These are phyloP conservation scores for Lactarius indigo DNA, from an alignment of 768 basidiomycete species.

Conservation along the genomic window DNA sequence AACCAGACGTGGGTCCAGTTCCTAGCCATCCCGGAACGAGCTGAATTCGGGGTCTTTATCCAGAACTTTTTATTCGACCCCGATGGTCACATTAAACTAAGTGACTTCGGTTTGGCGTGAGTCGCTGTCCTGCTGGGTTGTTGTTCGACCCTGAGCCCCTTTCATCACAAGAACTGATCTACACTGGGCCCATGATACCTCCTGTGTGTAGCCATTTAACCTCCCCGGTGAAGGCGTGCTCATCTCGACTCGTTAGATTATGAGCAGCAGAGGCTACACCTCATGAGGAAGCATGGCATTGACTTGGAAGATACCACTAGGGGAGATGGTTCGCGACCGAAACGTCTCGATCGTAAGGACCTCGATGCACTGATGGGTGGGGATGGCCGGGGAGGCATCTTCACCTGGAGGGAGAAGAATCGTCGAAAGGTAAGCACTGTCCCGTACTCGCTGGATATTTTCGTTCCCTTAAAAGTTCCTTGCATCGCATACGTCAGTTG, in stretches of 20 bases:
- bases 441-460: conserved; percentile 29
- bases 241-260: conserved; percentile 56
- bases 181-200: conserved; percentile 97
- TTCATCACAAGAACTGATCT: conserved; percentile 65
- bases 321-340: conserved; percentile 68
- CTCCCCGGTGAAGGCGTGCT: conserved; percentile 10
- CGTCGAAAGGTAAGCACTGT: conserved; percentile 71
- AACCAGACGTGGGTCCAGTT: conserved; percentile 71
- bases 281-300: conserved; percentile 90
- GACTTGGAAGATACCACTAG: conserved; percentile 82
- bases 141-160: conserved; percentile 3
- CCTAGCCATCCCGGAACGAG: neutral
- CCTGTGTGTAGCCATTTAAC: conserved; percentile 49
- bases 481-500: conserved; percentile 43
- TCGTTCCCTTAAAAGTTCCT: conserved; percentile 4
- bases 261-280: conserved; percentile 85
- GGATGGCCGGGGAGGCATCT: conserved; percentile 76
- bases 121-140: conserved; percentile 35
- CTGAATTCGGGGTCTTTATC: conserved; percentile 21
- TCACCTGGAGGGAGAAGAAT: conserved; percentile 96
- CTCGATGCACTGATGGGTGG: conserved; percentile 82
- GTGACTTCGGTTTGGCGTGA: conserved; percentile 94
- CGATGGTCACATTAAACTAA: conserved; percentile 89
- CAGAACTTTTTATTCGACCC: conserved; percentile 96
- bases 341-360: conserved; percentile 75